These are phyloP conservation scores for Pueraria montana DNA, from an alignment of 306 rosid genomes.

Conservation along the genomic window DNA sequence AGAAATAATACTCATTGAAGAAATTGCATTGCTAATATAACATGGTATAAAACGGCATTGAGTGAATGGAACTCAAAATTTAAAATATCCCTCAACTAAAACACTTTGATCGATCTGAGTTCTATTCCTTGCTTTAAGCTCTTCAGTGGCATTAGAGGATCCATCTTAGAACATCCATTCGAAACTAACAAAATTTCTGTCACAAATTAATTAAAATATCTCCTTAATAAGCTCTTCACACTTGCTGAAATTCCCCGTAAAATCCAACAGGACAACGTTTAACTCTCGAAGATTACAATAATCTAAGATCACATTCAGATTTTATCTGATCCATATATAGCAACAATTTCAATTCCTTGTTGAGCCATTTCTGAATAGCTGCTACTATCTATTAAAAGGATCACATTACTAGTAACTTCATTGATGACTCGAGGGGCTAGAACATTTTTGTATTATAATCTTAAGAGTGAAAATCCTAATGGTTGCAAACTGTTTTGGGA, in stretches of 20 bases:
- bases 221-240: slow-evolving; percentile 65
- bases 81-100: slow-evolving; percentile 63
- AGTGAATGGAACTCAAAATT: not conserved
- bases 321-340: no score
- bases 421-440: slow-evolving; percentile 27
- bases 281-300: slow-evolving; percentile 63
- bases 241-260: not conserved
- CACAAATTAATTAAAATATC: slow-evolving; percentile 53
- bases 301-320: slow-evolving; percentile 28
- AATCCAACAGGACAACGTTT: slow-evolving; percentile 57
- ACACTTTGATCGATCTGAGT: slow-evolving; percentile 55
- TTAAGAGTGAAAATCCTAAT: no score
- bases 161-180: slow-evolving; percentile 49
- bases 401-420: slow-evolving; percentile 44
- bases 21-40: not conserved
- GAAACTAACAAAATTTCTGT: slow-evolving; percentile 69
- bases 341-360: not conserved
- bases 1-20: not conserved
- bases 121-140: slow-evolving; percentile 43
- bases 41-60: not conserved
- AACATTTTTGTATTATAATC: not conserved
- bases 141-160: slow-evolving; percentile 42
- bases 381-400: slow-evolving; percentile 40
- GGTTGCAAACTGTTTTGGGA: no score
- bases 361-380: slow-evolving; percentile 41